Percentiles rank a stretch among this genome's conserved stretches.
Conservation (phyloP, 495 filamentous ascomycete species). For the Penicillium salamii region DNA sequence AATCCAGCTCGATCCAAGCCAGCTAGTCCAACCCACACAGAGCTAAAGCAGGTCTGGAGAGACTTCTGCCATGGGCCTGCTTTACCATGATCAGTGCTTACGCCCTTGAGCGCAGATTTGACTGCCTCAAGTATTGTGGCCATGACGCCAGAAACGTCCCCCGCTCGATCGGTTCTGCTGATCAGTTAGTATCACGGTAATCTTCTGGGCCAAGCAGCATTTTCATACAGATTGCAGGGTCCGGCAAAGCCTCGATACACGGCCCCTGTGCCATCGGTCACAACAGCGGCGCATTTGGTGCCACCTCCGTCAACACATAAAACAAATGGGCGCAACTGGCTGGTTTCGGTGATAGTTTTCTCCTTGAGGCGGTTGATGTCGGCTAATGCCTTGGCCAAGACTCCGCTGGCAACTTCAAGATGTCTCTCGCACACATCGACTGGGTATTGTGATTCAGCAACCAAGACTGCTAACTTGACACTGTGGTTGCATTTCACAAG, state of each 20-base stretch:
- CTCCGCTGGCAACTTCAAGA: conserved; percentile 22
- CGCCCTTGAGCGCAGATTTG: conserved; percentile 11
- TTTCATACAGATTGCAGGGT: conserved; percentile 36
- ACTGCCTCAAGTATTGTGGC: conserved; percentile 11
- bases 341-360: background rate
- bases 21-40: conserved; percentile 29
- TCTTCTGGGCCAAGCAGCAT: no score
- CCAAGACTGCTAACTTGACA: conserved; percentile 35
- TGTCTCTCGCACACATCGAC: conserved; percentile 19
- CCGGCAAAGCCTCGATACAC: conserved; percentile 25
- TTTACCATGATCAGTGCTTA: background rate
- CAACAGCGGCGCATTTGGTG: conserved; percentile 33
- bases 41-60: conserved; percentile 14
- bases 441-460: conserved; percentile 23
- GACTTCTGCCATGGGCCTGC: conserved; percentile 2
- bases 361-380: background rate
- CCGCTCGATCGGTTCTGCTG: conserved; percentile 15
- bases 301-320: conserved; percentile 41
- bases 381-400: conserved; percentile 25
- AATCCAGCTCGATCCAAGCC: conserved; percentile 26
- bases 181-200: background rate
- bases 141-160: conserved; percentile 11
- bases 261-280: conserved; percentile 14
- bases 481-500: conserved; percentile 24
- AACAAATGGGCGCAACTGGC: conserved; percentile 1